A percentile compares a stretch with the other conserved stretches of the same genome.
Conservation (phyloP, 495 filamentous ascomycete species). For the Penicillium riverlandense region DNA sequence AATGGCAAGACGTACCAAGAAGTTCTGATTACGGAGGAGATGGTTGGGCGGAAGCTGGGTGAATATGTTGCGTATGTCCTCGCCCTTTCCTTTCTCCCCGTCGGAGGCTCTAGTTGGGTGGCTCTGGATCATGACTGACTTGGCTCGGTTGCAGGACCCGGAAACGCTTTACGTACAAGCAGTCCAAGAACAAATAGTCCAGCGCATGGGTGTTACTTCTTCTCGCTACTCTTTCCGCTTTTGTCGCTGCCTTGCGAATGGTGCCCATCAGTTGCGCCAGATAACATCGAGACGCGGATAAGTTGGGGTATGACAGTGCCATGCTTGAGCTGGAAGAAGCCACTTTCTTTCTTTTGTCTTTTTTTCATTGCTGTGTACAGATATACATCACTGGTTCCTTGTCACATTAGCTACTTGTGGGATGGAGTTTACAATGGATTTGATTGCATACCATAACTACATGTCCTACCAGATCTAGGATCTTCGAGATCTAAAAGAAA, state of each 20-base stretch:
- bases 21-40: conserved; percentile 85
- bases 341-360: conserved; percentile 1
- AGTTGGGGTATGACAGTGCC: not conserved
- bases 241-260: too few relatives aligned
- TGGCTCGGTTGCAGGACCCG: conserved; percentile 48
- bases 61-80: conserved; percentile 82
- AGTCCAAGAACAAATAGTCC: conserved; percentile 65
- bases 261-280: too few relatives aligned
- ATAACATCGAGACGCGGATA: too few relatives aligned
- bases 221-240: too few relatives aligned
- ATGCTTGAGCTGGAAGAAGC: not conserved
- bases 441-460: conserved; percentile 8
- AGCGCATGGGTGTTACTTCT: not conserved
- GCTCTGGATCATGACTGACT: not conserved
- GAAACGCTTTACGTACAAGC: conserved; percentile 76
- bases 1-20: conserved; percentile 94
- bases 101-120: too few relatives aligned
- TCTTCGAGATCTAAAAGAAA: not conserved
- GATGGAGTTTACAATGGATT: conserved; percentile 20
- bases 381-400: conserved; percentile 16
- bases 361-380: conserved; percentile 22
- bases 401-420: conserved; percentile 21
- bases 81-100: not conserved
- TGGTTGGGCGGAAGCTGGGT: conserved; percentile 96
- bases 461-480: too few relatives aligned